Base-by-base conservation (phyloP, 805 yeast species). In the Ogataea nonfermentans region DNA sequence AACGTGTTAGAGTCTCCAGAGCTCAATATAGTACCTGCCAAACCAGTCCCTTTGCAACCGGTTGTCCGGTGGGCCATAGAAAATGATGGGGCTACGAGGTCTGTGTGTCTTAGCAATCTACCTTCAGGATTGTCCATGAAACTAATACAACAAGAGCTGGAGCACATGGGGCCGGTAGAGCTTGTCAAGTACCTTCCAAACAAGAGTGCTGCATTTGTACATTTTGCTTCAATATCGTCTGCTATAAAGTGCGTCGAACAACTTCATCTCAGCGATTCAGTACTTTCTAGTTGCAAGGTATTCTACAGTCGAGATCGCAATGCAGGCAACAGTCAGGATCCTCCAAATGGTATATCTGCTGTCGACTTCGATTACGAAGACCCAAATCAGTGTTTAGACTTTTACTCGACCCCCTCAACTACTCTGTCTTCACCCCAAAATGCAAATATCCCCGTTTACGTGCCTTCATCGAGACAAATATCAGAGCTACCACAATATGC, bases 221-320 rank as follows among this genome's bases (percentile, higher is more conserved):
- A 73, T 49, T 75, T 67, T 48, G 66, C 71, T 3, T 65, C 74
- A 19, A 70, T 74, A 24, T 70, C 70, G 32, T 49, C 70, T 8
- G 73, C 78, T 11, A 68, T 73, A 35, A 67, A 67, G 43, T 61
- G 69, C 31, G 69, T 65, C 35, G 72, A 72, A 49, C 65, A 61
- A 41, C 49, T 62, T 20, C 53, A 60, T 9, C 29, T 57, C n/a
- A 34, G 47, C 31, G 56, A 59, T 12, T 47, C 58, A 6, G 24
- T 43, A 2, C 44, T 59, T 27, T 40, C 53, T 10, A 42, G 44
- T 25, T 54, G 55, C 28, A 54, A 55, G 28, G 49, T 57, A 3
- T 58, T 52, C 36, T 62, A 62, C 44, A 57, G 64, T 29, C 40
- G 44, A n/a, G 66, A 61, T 35, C 39, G 56, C 29, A 49, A 50